A percentile compares a stretch with the other conserved stretches of the same genome.
phyloP scores from a whole-genome alignment of 805 yeast genomes.

The Barnettozyma siamensis region DNA sequence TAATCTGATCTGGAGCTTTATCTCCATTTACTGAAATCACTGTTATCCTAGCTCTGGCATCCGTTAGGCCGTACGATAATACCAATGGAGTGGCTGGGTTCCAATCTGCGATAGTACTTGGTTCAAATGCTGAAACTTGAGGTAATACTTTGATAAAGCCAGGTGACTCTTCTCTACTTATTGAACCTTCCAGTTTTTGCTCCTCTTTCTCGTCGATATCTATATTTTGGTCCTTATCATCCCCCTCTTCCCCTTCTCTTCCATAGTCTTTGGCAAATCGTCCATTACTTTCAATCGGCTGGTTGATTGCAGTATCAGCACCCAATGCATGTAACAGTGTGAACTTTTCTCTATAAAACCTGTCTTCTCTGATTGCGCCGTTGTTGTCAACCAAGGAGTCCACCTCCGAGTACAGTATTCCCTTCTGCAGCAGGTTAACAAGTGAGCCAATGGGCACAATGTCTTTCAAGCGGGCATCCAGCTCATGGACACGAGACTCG shows the following conservation, averaged over 20 bases:
- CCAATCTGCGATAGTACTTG: constrained; percentile 49
- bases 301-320: constrained; percentile 32
- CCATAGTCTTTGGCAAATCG: constrained; percentile 27
- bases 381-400: constrained; percentile 46
- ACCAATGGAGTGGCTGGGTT: constrained; percentile 42
- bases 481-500: constrained; percentile 49
- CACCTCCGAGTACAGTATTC: constrained; percentile 70
- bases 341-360: constrained; percentile 29
- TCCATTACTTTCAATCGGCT: constrained; percentile 26
- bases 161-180: constrained; percentile 14
- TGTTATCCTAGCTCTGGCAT: constrained; percentile 41
- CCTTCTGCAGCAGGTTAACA: constrained; percentile 79
- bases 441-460: constrained; percentile 73
- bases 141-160: constrained; percentile 32
- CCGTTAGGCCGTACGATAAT: constrained; percentile 50
- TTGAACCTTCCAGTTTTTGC: neutral
- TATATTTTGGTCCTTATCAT: constrained; percentile 1
- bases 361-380: constrained; percentile 25
- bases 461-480: constrained; percentile 44
- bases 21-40: constrained; percentile 27
- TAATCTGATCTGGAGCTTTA: constrained; percentile 12
- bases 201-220: constrained; percentile 10
- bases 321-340: constrained; percentile 51
- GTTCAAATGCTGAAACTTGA: constrained; percentile 34
- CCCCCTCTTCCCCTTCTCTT: neutral